Evolutionary conservation across 176 grass and related monocot species (phyloP), one percentile per base, ranked within the genome.

Genomic region (Chloris gayana): DNA sequence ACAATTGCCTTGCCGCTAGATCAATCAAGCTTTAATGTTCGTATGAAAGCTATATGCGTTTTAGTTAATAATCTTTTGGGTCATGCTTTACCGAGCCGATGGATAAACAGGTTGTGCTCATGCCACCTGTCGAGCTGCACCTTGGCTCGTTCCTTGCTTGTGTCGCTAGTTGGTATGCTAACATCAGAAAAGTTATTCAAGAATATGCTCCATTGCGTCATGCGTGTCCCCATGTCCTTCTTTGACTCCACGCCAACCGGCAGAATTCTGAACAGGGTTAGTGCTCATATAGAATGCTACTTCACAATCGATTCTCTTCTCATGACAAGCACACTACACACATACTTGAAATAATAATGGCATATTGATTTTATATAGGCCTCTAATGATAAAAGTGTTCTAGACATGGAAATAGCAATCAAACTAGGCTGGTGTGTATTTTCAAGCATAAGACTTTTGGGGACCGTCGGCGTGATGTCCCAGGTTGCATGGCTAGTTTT

Each of bases 401-500:
- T 98, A 64, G 95, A 98, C 84, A 64, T 92, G 31, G 83, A 98
- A 85, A 90, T 98, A 76, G 64, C 80, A 67, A 85, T 69, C 80
- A 94, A 72, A 34, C 85, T 98, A 75, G 95, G 92, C 27, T 92
- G 89, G 95, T 89, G 85, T 25, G 85, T 82, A 32, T 98, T 98
- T 87, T 77, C 87, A 38, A 58, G 88, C 42, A 92, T 98, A 92
- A 92, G 91, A 76, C 86, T 98, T 66, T 67, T 94, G 24, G 95
- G 89, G 22, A 98, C 95, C 60, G 80, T 98, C 78, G 85, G 60
- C 4, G 90, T 98, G 21, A 98, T 98, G 95, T 98, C 92, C 22
- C 95, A 98, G 56, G 87, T 98, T 65, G 95, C 95, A 77, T 98
- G 95, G 95, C 95, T 87, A 61, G 89, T 98, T 69, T 94, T 98